Evolutionary conservation across 768 basidiomycete species (phyloP).

Genomic region (Obba rivulosa): DNA sequence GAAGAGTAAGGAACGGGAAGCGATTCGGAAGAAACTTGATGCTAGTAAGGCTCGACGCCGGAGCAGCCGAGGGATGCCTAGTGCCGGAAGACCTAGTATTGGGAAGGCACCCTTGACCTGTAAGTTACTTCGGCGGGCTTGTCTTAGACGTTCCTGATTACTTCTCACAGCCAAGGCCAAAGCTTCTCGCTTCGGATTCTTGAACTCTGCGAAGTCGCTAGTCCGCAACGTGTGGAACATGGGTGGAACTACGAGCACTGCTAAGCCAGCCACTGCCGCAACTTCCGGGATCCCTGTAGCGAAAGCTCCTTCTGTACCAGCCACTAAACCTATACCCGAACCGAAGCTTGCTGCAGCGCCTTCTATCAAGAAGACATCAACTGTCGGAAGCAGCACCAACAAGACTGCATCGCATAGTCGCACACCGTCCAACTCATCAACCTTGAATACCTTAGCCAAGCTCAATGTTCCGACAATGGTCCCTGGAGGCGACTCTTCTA

Average conservation of each 20-base stretch:
- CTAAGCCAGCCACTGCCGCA: conserved; percentile 10
- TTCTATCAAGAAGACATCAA: not conserved
- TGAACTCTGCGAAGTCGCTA: conserved; percentile 62
- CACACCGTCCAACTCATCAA: conserved; percentile 6
- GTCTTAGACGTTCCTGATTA: conserved; percentile 1
- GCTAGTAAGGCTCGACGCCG: conserved; percentile 61
- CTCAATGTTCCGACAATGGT: not conserved
- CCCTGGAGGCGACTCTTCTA: conserved; percentile 4
- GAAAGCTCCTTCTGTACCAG: conserved; percentile 18
- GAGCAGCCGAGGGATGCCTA: conserved; percentile 54
- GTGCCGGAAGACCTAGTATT: conserved; percentile 20
- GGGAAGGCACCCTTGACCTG: conserved; percentile 24
- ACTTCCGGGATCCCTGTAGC: conserved; percentile 22
- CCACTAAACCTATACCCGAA: not conserved
- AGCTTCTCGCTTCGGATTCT: conserved; percentile 61
- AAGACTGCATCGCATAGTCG: conserved; percentile 8
- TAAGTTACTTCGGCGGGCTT: conserved; percentile 25
- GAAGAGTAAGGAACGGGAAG: conserved; percentile 47
- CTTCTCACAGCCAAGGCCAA: conserved; percentile 34
- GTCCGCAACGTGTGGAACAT: conserved; percentile 74
- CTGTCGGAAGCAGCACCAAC: conserved; percentile 1
- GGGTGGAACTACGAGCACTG: conserved; percentile 29
- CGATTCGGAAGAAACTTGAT: conserved; percentile 59
- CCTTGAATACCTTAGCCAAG: conserved; percentile 8
- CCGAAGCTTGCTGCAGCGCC: not conserved